Evolutionary conservation across 2,329 filamentous ascomycete genomes (phyloP).

Genomic region (Penicillium freii): DNA sequence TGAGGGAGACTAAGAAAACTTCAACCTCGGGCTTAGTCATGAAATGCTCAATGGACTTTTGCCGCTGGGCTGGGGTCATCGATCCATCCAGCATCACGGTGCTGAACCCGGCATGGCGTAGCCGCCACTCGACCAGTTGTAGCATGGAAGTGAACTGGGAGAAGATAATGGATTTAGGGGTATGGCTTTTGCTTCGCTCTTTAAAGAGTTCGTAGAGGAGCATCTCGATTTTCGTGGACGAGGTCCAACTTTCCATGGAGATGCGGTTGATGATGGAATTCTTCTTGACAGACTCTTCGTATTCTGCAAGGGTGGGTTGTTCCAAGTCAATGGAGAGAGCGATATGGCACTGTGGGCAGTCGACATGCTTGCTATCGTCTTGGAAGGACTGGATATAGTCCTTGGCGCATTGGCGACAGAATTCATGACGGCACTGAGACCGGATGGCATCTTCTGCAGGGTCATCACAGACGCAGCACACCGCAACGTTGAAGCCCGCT

Average conservation of each 20-base stretch:
- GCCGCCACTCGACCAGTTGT: constrained; percentile 93
- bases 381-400: constrained; percentile 78
- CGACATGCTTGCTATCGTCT: constrained; percentile 51
- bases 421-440: constrained; percentile 89
- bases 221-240: constrained; percentile 95
- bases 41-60: constrained; percentile 92
- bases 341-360: constrained; percentile 89
- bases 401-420: constrained; percentile 77
- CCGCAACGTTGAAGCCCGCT: constrained; percentile 82
- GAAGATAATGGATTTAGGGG: constrained; percentile 95
- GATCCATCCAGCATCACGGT: constrained; percentile 97
- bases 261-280: constrained; percentile 98
- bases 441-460: constrained; percentile 91
- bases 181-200: constrained; percentile 85
- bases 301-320: constrained; percentile 91
- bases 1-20: constrained; percentile 92
- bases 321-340: constrained; percentile 86
- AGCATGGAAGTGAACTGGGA: constrained; percentile 97
- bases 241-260: constrained; percentile 98
- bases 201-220: constrained; percentile 92
- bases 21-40: constrained; percentile 94
- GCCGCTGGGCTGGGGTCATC: constrained; percentile 91
- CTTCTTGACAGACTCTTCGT: constrained; percentile 83
- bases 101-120: constrained; percentile 93
- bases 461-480: constrained; percentile 95